Percentiles rank a stretch among this genome's conserved stretches.
Evolutionary conservation across 495 filamentous ascomycete species (phyloP).

Genomic region (Penicillium canariense): DNA sequence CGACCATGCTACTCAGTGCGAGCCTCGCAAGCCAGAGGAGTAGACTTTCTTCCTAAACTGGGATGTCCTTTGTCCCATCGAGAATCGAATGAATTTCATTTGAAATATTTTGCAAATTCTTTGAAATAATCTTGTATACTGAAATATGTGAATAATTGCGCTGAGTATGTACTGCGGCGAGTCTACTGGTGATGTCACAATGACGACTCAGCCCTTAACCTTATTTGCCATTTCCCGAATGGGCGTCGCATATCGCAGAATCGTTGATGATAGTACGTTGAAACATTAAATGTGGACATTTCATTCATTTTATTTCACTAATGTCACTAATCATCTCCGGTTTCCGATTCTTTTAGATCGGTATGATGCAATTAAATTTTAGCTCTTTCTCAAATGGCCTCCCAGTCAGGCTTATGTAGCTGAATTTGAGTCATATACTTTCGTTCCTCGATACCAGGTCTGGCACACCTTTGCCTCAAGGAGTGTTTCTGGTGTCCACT

Average conservation of each 20-base stretch:
- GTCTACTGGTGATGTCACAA: constrained; percentile 20
- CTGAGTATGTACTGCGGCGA: neutral
- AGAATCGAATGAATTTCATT: neutral
- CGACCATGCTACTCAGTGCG: constrained; percentile 9
- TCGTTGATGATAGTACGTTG: neutral
- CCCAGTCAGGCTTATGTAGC: no score
- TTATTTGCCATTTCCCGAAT: neutral
- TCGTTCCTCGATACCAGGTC: constrained; percentile 57
- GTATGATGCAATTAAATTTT: neutral
- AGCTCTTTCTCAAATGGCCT: neutral
- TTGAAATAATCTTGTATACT: neutral
- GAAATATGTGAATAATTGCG: neutral
- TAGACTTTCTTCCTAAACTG: neutral
- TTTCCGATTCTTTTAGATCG: neutral
- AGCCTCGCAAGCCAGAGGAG: constrained; percentile 13
- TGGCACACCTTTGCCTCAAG: constrained; percentile 49
- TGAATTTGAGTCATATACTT: constrained; percentile 21
- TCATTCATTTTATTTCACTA: neutral
- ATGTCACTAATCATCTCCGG: neutral
- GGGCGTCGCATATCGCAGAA: neutral
- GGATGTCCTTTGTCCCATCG: neutral
- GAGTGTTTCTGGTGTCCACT: constrained; percentile 51
- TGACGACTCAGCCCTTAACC: constrained; percentile 14
- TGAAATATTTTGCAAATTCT: neutral
- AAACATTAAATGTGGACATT: neutral